Evolutionary conservation across 352 stramenopile genomes (phyloP), one percentile per base, ranked within the genome.

Genomic region (Globisporangium irregulare): DNA sequence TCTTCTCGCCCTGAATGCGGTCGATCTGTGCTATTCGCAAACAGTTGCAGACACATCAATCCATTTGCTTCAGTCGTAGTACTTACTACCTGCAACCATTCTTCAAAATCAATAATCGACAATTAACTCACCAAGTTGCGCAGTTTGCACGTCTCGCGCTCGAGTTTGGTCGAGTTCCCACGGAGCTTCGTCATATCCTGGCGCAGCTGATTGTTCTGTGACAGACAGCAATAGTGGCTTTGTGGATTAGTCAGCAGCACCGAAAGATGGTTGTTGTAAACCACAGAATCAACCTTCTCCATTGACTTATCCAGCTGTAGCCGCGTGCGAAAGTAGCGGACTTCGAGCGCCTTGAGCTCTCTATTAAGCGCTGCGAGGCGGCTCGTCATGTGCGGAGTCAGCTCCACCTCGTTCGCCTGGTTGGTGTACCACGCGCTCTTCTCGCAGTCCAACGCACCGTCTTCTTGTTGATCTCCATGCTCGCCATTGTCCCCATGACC

Each of bases 311-410:
- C 87, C 15, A 93, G 71, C 32, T 81, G 77, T 32, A 90, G 62
- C 9, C 87, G 84, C 41, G 81, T 95, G 64, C 85, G 84, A 46
- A 93, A 93, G 73, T 90, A 95, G 12, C 87, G 77, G 20, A 84
- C 81, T 61, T 95, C 87, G 7, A 95, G 71, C 22, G 73, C 81
- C 38, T 90, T 92, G 24, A 93, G 70, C 60, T 95, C 84, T 7
- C 84, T 79, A 9, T 87, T 93, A 0, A 95, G 72, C 7, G 71
- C 67, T 5, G 82, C 85, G 12, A 93, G 76, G 14, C 82, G 75
- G 58, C 87, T 94, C 60, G 70, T 83, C 15, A 73, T 60, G n/a
- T 78, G 64, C 50, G 77, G 69, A 66, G 76, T 73, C 34, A 75
- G 69, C 24, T 87, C 81, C 6, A 64, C 73, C 22, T 81, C 76